Base-by-base conservation (phyloP, 192 early-diverging fungal species). In the Coemansia sp. region DNA sequence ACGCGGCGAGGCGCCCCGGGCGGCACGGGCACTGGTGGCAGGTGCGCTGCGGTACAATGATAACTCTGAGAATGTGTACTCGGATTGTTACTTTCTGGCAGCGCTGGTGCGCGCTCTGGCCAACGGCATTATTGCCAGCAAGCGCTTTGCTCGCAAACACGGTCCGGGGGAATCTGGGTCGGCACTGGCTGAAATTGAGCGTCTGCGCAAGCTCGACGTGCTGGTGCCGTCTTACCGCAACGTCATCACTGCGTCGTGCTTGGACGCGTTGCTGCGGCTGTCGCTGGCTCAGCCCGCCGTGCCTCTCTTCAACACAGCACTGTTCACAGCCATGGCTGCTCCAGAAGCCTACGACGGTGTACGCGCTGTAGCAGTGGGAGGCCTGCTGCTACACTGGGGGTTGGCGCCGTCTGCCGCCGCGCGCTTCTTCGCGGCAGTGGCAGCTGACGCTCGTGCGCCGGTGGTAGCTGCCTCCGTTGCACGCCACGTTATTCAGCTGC, bases 41-140 rank as follows among this genome's bases (percentile, higher is more conserved):
- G 85, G 88, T 26, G 74, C 94, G n/a, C 79, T 97, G 54, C 77
- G 86, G 44, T 93, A 89, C 76, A 99, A 99, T 73, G 94, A 97
- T 74, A 99, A 97, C 66, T 88, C 90, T 49, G 88, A 88, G 51
- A 98, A 96, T 69, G 73, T 75, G 78, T 94, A 87, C 49, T 87
- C 93, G 1, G 94, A 96, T 58, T 82, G 84, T 59, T 91, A 89
- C 58, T 96, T 88, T 60, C 69, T 96, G 21, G 81, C 87, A 10
- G 83, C 82, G 1, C 67, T 94, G n/a, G 86, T 96, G n/a, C 84
- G 81, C 10, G 84, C 88, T 0, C 67, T 93, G 26, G 88, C 85
- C 19, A 82, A 90, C 64, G 65, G 87, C 0, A 73, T 93, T 14
- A 78, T 91, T 26, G 55, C 24, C 56, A 80, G 77, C 68, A 24